Evolutionary conservation across 2,329 filamentous ascomycete species (phyloP).

Genomic region (Aciculosporium take): DNA sequence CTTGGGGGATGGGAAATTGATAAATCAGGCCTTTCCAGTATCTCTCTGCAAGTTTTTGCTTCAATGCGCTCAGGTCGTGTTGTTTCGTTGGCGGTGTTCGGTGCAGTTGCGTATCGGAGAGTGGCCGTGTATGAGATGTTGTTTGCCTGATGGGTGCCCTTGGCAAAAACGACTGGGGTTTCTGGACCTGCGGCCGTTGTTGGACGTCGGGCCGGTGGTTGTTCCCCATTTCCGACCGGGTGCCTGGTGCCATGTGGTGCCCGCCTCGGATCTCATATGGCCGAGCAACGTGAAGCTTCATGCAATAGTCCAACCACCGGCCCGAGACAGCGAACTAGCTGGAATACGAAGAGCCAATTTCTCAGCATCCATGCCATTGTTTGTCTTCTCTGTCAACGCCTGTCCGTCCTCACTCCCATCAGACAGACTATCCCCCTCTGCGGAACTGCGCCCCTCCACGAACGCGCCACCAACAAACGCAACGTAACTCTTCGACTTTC

Average conservation of each 20-base stretch:
- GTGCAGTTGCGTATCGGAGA: too few species aligned
- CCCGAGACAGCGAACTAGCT: background rate
- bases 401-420: too few species aligned
- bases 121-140: too few species aligned
- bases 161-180: slow-evolving; percentile 1
- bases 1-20: background rate
- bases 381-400: too few species aligned
- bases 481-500: too few species aligned
- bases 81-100: too few species aligned
- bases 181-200: slow-evolving; percentile 10
- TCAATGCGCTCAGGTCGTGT: background rate
- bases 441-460: background rate
- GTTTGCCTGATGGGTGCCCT: too few species aligned
- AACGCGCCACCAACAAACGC: background rate
- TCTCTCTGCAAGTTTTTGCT: too few species aligned
- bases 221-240: slow-evolving; percentile 10
- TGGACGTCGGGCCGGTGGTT: slow-evolving; percentile 22
- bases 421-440: background rate
- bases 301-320: too few species aligned
- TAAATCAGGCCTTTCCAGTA: too few species aligned
- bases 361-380: background rate
- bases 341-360: background rate
- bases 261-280: background rate
- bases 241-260: background rate
- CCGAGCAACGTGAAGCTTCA: too few species aligned